Evolutionary conservation across 2,329 filamentous ascomycete genomes (phyloP).

Genomic region (Taxawa tesnikishii): DNA sequence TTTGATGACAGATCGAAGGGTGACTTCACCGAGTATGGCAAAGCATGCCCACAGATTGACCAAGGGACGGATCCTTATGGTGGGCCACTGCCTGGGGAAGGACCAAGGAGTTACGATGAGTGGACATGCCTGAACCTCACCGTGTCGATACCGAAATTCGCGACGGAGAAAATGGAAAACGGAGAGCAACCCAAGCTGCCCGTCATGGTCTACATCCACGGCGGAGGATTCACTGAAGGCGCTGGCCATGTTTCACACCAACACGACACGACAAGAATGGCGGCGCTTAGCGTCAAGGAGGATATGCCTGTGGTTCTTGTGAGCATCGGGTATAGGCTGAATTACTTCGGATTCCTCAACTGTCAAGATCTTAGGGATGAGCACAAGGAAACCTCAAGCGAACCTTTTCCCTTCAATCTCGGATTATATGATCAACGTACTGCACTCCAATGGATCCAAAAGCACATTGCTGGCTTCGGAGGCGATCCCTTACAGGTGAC

Average conservation of each 20-base stretch:
- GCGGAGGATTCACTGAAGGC: slow-evolving; percentile 37
- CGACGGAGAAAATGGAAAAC: neutral
- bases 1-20: neutral
- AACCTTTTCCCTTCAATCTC: slow-evolving; percentile 12
- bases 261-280: slow-evolving; percentile 33
- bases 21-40: neutral
- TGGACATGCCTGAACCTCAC: slow-evolving; percentile 1
- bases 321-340: slow-evolving; percentile 34
- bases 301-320: slow-evolving; percentile 33
- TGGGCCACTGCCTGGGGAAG: neutral
- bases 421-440: slow-evolving; percentile 16
- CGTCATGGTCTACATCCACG: slow-evolving; percentile 41
- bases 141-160: slow-evolving; percentile 9
- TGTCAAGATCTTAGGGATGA: slow-evolving; percentile 10
- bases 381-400: slow-evolving; percentile 4
- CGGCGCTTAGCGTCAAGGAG: slow-evolving; percentile 30
- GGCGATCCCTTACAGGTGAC: slow-evolving; percentile 25
- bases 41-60: neutral
- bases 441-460: slow-evolving; percentile 24
- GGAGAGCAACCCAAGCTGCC: slow-evolving; percentile 26
- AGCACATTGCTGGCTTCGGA: slow-evolving; percentile 24
- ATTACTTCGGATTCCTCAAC: slow-evolving; percentile 26
- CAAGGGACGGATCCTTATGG: neutral
- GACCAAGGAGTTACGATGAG: neutral
- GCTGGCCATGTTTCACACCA: slow-evolving; percentile 39